A percentile compares a stretch with the other conserved stretches of the same genome.
Evolutionary conservation across 352 stramenopile species (phyloP).

Genomic region (Aphanomyces stellatus): DNA sequence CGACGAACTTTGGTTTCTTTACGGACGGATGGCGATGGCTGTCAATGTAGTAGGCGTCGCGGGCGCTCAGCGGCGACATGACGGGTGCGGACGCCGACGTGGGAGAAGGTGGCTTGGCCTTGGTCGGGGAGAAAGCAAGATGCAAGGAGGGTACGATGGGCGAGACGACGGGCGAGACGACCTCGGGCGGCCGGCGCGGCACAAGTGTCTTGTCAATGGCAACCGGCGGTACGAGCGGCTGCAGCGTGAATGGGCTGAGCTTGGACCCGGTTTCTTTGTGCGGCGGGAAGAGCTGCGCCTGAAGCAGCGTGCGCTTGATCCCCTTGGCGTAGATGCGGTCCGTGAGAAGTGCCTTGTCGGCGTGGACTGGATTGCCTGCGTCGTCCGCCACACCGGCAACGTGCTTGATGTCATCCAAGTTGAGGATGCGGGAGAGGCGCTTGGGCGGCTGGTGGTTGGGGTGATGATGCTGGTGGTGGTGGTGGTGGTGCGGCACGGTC

Average conservation of each 20-base stretch:
- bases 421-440: no score
- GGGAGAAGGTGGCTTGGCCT: background rate
- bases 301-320: conserved; percentile 44
- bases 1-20: background rate
- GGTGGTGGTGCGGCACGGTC: no score
- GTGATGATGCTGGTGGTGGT: no score
- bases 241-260: background rate
- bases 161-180: conserved; percentile 43
- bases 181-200: conserved; percentile 24
- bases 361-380: background rate
- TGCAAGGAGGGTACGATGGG: conserved; percentile 37
- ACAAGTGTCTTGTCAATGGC: conserved; percentile 27
- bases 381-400: conserved; percentile 2
- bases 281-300: conserved; percentile 39
- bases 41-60: conserved; percentile 11
- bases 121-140: conserved; percentile 18
- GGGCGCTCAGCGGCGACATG: background rate
- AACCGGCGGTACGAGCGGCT: background rate
- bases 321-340: conserved; percentile 51
- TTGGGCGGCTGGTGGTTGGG: no score
- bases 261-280: background rate
- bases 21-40: background rate
- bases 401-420: no score
- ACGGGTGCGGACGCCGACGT: background rate
- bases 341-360: conserved; percentile 18